Conservation (phyloP, 371 early-diverging fungal genomes). For the Polyrhizophydium stewartii region DNA sequence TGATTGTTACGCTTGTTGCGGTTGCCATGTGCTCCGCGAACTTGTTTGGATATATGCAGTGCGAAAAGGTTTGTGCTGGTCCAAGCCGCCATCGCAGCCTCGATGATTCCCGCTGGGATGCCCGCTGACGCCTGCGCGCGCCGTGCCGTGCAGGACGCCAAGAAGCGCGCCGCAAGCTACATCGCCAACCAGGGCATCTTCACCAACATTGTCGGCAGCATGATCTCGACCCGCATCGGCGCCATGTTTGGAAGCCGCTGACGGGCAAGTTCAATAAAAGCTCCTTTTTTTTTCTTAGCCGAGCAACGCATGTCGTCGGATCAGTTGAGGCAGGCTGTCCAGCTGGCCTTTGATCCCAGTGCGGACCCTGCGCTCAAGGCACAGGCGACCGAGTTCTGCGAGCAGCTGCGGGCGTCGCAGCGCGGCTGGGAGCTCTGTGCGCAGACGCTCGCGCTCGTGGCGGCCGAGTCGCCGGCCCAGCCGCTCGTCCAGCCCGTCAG, state of each 20-base stretch:
- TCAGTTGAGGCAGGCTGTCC: constrained; percentile 33
- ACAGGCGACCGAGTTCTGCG: constrained; percentile 83
- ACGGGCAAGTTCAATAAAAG: background rate
- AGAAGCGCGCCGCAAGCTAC: constrained; percentile 29
- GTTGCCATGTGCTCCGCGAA: constrained; percentile 81
- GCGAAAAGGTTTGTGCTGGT: constrained; percentile 68
- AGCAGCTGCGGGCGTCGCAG: constrained; percentile 68
- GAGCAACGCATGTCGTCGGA: constrained; percentile 16
- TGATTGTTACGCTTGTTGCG: constrained; percentile 82
- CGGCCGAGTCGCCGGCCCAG: no score
- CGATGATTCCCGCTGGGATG: background rate
- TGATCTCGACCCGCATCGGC: constrained; percentile 33
- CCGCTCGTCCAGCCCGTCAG: no score
- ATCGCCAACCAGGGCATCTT: constrained; percentile 30
- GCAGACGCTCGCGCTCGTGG: no score
- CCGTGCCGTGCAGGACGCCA: constrained; percentile 33
- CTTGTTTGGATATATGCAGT: constrained; percentile 89
- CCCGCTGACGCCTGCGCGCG: background rate
- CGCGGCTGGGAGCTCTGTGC: constrained; percentile 80
- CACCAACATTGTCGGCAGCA: constrained; percentile 32
- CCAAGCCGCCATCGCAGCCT: background rate
- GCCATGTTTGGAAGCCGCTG: constrained; percentile 27
- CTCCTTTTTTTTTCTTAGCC: no score
- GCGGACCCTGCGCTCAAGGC: constrained; percentile 19
- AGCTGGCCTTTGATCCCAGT: constrained; percentile 21